Conservation (phyloP, 176 grass and related monocot genomes). For the Calamus simplicifolius region DNA sequence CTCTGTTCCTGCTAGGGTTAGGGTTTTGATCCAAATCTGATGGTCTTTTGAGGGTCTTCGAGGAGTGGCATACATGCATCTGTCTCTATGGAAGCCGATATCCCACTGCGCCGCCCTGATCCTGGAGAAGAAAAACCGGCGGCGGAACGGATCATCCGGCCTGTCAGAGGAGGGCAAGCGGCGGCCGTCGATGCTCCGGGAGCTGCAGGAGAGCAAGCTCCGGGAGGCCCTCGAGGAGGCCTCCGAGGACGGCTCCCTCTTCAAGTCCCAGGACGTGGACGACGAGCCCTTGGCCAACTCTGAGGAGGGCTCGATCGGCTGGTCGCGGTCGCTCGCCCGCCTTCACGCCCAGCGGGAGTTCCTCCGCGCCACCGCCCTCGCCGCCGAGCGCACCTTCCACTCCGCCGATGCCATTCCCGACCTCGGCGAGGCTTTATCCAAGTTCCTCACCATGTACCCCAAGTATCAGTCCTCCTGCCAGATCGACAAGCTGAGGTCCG, state of each 20-base stretch:
- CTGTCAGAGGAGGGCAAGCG: conserved; percentile 21
- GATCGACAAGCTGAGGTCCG: conserved; percentile 67
- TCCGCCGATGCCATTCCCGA: conserved; percentile 45
- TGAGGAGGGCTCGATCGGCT: conserved; percentile 49
- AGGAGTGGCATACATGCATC: conserved; percentile 52
- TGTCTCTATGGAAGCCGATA: conserved; percentile 94
- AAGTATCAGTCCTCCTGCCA: conserved; percentile 56
- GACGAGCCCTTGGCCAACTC: conserved; percentile 23
- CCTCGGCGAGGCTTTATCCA: conserved; percentile 53
- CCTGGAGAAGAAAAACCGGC: conserved; percentile 59
- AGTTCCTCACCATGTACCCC: conserved; percentile 95
- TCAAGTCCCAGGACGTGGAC: conserved; percentile 70
- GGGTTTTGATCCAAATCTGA: conserved; percentile 19
- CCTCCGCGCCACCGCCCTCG: conserved; percentile 69
- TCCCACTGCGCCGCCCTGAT: conserved; percentile 86
- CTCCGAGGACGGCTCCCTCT: conserved; percentile 75
- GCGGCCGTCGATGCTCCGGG: conserved; percentile 51
- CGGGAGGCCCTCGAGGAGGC: conserved; percentile 96
- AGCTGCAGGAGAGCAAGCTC: conserved; percentile 86
- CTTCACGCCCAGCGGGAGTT: conserved; percentile 90
- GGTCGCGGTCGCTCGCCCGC: conserved; percentile 86
- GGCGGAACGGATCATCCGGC: conserved; percentile 29
- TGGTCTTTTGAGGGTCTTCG: conserved; percentile 20
- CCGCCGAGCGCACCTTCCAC: conserved; percentile 70
- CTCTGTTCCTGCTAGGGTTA: not conserved